Evolutionary conservation across 1,139 yeast species (phyloP), one percentile per base, ranked within the genome.

Genomic region (Suhomyces ambrosiae): DNA sequence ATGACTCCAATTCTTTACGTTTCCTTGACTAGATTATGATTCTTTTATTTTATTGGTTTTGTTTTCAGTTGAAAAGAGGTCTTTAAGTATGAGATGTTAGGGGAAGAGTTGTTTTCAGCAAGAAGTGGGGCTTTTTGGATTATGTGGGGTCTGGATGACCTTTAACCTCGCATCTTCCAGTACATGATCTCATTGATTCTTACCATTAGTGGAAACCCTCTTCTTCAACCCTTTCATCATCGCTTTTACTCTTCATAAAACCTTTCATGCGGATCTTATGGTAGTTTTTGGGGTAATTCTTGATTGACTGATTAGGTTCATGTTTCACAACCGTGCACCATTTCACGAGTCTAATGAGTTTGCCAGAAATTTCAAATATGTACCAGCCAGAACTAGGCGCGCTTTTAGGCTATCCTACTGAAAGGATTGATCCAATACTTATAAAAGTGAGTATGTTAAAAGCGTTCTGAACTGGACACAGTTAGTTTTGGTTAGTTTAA

Each of bases 391-490:
- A 16, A n/a, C 4, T 24, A 23, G 13, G 23, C 15, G 31, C 10
- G 10, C 24, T 25, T 26, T 36, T 38, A 47, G 51, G 51, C 48
- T 41, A 34, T 47, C 49, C 45, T 35, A 32, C n/a, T 34, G 16
- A 19, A 44, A 29, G 51, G 51, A 47, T 36, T 26, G 48, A 46
- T 42, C 50, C 51, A 47, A 44, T 41, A 30, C 16, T 24, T 35
- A 32, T 42, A 41, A 30, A 21, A 6, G 32, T 12, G 27, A n/a
- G 31, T 33, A 33, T 41, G 45, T 41, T 41, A 28, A 31, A 23
- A 11, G 12, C 10, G 12, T 23, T 7, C 9, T 19, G 24, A 10
- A 8, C 24, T 23, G 24, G 8, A 7, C 22, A 19, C 8, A 19
- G 22, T 9, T 19, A 19, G 7, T 19, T 19, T 19, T 7, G 22